These are phyloP conservation scores for Ajuga reptans DNA, from an alignment of 305 asterid genomes.

Conservation along the genomic window DNA sequence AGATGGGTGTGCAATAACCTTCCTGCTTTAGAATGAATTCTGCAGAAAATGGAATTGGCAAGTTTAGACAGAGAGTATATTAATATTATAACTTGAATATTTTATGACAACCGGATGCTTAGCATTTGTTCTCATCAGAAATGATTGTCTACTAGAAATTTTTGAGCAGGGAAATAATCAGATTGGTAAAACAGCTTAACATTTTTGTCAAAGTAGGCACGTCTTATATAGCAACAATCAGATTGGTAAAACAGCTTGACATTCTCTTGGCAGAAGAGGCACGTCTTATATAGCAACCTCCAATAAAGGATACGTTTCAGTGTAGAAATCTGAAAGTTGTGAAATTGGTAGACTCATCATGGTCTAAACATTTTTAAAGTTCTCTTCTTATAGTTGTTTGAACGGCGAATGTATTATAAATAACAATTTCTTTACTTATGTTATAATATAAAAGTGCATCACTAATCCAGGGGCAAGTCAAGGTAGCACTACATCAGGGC, in stretches of 20 bases:
- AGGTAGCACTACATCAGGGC: constrained; percentile 48
- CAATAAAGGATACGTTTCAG: background rate
- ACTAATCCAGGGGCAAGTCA: constrained; percentile 63
- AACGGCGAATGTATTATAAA: background rate
- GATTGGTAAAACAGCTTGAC: too few species aligned
- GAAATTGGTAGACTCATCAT: background rate
- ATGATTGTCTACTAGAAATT: background rate
- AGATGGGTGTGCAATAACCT: background rate
- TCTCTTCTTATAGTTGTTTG: too few species aligned
- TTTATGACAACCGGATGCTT: background rate
- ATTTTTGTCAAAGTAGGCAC: too few species aligned
- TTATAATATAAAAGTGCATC: constrained; percentile 12
- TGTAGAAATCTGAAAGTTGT: background rate
- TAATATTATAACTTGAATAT: background rate
- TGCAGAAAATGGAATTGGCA: background rate
- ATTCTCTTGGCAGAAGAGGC: background rate
- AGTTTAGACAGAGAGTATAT: background rate
- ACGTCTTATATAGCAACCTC: background rate
- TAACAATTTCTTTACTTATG: background rate
- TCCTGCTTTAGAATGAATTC: background rate
- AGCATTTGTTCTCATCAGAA: background rate
- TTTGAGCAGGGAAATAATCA: background rate
- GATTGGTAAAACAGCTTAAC: background rate
- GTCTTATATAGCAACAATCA: too few species aligned
- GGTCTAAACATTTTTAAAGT: background rate